Conservation (phyloP, 257 asterid genomes). For the Przewalskia tangutica region DNA sequence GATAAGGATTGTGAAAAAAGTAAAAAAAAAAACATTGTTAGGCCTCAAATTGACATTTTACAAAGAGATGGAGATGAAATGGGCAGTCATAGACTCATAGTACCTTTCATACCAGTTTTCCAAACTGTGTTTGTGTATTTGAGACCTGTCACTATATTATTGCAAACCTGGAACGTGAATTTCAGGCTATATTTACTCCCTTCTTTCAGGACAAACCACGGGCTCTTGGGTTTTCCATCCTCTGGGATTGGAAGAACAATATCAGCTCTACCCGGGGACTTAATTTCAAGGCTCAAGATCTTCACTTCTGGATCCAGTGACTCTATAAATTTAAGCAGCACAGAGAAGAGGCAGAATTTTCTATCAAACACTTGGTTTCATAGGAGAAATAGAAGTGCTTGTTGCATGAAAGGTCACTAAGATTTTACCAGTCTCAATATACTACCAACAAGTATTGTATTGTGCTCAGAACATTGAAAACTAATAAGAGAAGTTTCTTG, state of each 20-base stretch:
- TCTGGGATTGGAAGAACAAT: slow-evolving; percentile 48
- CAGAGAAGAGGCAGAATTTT: background rate
- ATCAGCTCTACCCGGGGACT: slow-evolving; percentile 47
- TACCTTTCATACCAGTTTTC: slow-evolving; percentile 74
- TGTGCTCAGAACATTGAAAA: background rate
- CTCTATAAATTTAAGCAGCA: slow-evolving; percentile 25
- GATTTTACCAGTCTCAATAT: background rate
- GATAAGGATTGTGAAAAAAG: background rate
- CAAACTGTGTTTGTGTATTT: slow-evolving; percentile 61
- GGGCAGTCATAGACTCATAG: background rate
- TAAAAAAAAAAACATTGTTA: background rate
- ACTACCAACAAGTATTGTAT: background rate
- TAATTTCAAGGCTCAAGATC: slow-evolving; percentile 49
- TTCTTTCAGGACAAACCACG: slow-evolving; percentile 69
- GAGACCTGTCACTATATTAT: slow-evolving; percentile 65
- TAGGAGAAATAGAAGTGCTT: background rate
- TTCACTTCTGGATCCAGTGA: slow-evolving; percentile 65
- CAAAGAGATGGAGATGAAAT: background rate
- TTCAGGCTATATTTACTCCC: slow-evolving; percentile 52
- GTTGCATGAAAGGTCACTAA: background rate
- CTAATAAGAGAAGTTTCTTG: background rate
- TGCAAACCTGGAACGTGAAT: slow-evolving; percentile 52
- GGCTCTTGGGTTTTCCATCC: slow-evolving; percentile 47
- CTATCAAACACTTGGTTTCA: background rate
- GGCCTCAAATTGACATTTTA: background rate